Evolutionary conservation across 257 asterid species (phyloP), one percentile per base, ranked within the genome.

Genomic region (Solanum tacnaense): DNA sequence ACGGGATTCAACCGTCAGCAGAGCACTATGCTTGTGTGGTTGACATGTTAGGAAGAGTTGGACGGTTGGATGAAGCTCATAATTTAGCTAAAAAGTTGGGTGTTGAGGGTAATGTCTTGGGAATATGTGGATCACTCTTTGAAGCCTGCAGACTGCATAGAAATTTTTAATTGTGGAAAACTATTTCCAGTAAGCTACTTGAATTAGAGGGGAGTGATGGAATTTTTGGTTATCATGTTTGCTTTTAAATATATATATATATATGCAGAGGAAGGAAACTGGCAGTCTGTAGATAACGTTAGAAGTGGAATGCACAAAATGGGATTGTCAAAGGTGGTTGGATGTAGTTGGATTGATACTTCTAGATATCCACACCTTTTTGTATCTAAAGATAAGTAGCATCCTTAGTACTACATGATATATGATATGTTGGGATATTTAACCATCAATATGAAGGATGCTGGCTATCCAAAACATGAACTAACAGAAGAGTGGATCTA

Each of bases 271-370:
- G 98, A 95, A 92, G 96, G 95, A 73, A 91, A 94, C 89, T 96
- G 96, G 97, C 90, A 94, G 58, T 16, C 84, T 88, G 98, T 91
- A 62, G 92, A 90, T 92, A 89, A 56, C 25, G 91, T 93, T 86
- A 94, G 98, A 92, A 92, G 85, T 88, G 93, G 91, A 70, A 93
- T 96, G 95, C 83, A 60, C 72, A 92, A 92, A 85, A 94, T 88
- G 89, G 95, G 98, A 65, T 15, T 94, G 89, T 83, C 60, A 35
- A 95, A 95, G 91, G 98, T 95, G 90, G 93, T 93, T 21, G 98
- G 98, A 41, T 94, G 98, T 92, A 96, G 98, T 90, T 96, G 99
- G 98, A 94, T 96, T 86, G 92, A 93, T 86, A 84, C 93, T 36
- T 89, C 88, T 21, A 97, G 99, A 58, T 68, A 83, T 79, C 71